Base-by-base conservation (phyloP, 495 filamentous ascomycete genomes). In the Glonium stellatum region DNA sequence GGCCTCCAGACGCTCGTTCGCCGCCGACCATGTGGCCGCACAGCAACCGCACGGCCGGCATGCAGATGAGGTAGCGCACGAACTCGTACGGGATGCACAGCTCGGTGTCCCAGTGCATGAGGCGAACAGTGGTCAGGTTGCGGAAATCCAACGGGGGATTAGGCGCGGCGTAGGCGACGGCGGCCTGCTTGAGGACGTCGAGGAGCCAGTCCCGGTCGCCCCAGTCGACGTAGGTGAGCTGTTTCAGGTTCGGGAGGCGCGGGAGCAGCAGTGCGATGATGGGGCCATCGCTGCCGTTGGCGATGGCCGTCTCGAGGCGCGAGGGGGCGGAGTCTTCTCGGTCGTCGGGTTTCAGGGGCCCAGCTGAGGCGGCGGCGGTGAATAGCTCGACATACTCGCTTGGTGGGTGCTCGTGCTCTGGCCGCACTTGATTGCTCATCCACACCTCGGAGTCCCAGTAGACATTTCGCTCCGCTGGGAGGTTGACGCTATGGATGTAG, bases 201-300 rank as follows among this genome's bases (percentile, higher is more conserved):
- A 44, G 39, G 4, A 44, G 39, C 39, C 39, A 44, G 13, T 2
- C 2, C 18, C 4, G 4, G 5, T 61, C 59, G 2, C 42, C 41
- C 8, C 2, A 11, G 2, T 27, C 6, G 10, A 39, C 37, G 42
- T 34, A 61, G 11, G 27, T 34, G 11, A 61, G 25, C 11, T 27
- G 41, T 18, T 39, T 22, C 9, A 61, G 53, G n/a, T 51, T 61
- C 37, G 12, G 42, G 9, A 61, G 54, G 12, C 35, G 34, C 15
- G 25, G 9, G 1, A 61, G 53, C 0, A 61, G 41, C 6, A 52
- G 34, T 10, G 59, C 36, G 42, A 61, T 42, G 5, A 61, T 52
- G 5, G 53, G 44, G 11, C 25, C 34, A 23, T 57, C 59, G 8
- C 39, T 31, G 5, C 59, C 59, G 4, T 52, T 42, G 4, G 1